phyloP scores from a whole-genome alignment of 2,329 filamentous ascomycete genomes.

The Hawksworthiomyces lignivorus region DNA sequence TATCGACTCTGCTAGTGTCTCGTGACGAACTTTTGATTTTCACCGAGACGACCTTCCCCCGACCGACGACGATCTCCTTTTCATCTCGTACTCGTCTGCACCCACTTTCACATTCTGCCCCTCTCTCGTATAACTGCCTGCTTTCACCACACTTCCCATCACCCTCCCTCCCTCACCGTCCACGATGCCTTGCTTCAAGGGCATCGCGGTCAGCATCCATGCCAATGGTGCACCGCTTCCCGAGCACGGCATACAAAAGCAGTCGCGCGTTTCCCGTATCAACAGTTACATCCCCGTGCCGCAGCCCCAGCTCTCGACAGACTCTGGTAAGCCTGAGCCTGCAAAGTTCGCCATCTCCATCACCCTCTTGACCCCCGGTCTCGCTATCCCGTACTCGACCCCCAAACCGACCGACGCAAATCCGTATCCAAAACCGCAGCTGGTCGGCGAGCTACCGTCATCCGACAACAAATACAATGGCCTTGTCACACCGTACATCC shows the following conservation, averaged over 20 bases:
- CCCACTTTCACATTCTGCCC: neutral
- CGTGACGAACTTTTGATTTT: no score
- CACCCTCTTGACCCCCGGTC: conserved; percentile 80
- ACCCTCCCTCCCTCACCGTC: neutral
- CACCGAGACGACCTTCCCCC: neutral
- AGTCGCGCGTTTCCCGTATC: conserved; percentile 84
- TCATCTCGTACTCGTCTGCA: neutral
- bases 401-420: conserved; percentile 71
- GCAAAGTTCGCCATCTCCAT: conserved; percentile 98
- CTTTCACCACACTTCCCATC: no score
- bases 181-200: conserved; percentile 93
- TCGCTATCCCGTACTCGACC: conserved; percentile 86
- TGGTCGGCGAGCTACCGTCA: conserved; percentile 13
- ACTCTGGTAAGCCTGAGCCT: conserved; percentile 73
- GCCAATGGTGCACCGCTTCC: conserved; percentile 70
- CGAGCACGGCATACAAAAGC: conserved; percentile 91
- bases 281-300: conserved; percentile 96
- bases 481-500: conserved; percentile 76
- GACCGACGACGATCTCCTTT: neutral
- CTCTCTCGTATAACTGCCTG: neutral
- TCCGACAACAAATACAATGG: conserved; percentile 40
- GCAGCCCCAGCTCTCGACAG: conserved; percentile 66
- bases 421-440: conserved; percentile 70
- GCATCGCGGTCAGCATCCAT: conserved; percentile 96
- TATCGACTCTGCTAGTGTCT: no score